A percentile compares a stretch with the other conserved stretches of the same genome.
These are phyloP conservation scores for Cafeteria roenbergensis DNA, from an alignment of 108 stramenopile genomes.

Conservation along the genomic window DNA sequence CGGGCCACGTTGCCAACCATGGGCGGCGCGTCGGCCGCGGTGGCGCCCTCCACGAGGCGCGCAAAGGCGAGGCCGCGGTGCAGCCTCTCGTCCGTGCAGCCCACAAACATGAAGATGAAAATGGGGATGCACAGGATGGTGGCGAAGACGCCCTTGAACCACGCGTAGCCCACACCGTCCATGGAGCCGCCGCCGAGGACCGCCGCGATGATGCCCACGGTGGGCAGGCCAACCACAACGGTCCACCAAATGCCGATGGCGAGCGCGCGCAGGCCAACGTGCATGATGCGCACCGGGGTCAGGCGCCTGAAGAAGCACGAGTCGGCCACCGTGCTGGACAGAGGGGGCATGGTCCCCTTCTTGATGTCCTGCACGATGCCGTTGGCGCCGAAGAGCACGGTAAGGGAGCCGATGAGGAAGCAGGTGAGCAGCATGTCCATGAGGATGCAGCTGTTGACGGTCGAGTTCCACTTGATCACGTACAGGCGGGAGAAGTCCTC, in stretches of 20 bases:
- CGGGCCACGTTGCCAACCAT: too few species aligned
- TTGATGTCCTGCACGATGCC: conserved; percentile 3
- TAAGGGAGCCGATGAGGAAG: not conserved
- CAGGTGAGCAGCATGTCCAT: conserved; percentile 1
- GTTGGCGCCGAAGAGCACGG: not conserved
- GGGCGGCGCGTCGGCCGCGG: too few species aligned
- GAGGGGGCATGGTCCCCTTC: not conserved
- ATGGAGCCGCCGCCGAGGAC: not conserved
- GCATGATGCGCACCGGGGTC: not conserved
- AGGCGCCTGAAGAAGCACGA: not conserved
- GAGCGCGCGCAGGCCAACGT: not conserved
- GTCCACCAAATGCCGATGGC: not conserved
- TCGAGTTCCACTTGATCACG: not conserved
- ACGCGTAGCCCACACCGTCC: not conserved
- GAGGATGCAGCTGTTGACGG: not conserved
- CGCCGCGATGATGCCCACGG: not conserved
- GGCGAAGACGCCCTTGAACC: conserved; percentile 3
- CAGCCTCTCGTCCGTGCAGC: too few species aligned
- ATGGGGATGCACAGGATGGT: not conserved
- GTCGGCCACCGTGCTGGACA: not conserved
- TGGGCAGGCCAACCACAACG: not conserved
- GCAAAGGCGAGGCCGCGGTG: too few species aligned
- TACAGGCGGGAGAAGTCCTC: not conserved
- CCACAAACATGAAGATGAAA: conserved; percentile 2
- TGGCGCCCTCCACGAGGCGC: too few species aligned